Evolutionary conservation across 2,329 filamentous ascomycete genomes (phyloP).

Genomic region (Graphilbum ipis-grandicollis): DNA sequence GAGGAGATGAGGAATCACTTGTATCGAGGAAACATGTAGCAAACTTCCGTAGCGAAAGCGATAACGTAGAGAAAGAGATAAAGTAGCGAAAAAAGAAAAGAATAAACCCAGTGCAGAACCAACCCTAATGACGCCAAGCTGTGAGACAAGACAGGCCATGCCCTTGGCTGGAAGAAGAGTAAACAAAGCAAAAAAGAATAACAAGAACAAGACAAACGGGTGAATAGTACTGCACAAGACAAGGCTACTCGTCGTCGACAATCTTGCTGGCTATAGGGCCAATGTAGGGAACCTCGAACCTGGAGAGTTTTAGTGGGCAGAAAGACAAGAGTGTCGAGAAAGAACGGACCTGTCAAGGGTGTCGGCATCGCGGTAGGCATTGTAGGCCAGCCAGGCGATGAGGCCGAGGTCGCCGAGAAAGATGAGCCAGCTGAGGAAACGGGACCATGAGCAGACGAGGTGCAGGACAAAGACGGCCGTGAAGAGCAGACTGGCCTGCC

Average conservation of each 20-base stretch:
- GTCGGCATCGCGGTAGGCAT: conserved; percentile 71
- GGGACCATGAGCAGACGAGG: conserved; percentile 72
- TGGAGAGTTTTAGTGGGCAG: conserved; percentile 14
- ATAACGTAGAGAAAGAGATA: no score
- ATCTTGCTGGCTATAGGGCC: conserved; percentile 75
- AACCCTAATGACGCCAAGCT: no score
- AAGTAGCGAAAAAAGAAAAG: no score
- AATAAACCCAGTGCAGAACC: no score
- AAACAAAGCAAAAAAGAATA: background rate
- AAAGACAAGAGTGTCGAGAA: background rate
- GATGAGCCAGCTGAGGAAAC: conserved; percentile 67
- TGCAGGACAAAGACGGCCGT: conserved; percentile 60
- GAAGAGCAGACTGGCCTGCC: conserved; percentile 80
- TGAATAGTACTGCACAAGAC: no score
- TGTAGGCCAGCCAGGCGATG: conserved; percentile 59
- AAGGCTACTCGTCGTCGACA: conserved; percentile 57
- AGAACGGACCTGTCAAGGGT: conserved; percentile 37
- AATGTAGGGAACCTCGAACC: conserved; percentile 78
- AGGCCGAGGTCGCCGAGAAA: conserved; percentile 58
- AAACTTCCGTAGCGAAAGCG: no score
- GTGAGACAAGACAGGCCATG: no score
- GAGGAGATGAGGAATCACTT: no score
- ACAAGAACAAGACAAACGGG: background rate
- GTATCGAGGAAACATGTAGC: no score
- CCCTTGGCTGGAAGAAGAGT: no score